Base-by-base conservation (phyloP, 1,284 basidiomycete species). In the Papiliotrema terrestris region DNA sequence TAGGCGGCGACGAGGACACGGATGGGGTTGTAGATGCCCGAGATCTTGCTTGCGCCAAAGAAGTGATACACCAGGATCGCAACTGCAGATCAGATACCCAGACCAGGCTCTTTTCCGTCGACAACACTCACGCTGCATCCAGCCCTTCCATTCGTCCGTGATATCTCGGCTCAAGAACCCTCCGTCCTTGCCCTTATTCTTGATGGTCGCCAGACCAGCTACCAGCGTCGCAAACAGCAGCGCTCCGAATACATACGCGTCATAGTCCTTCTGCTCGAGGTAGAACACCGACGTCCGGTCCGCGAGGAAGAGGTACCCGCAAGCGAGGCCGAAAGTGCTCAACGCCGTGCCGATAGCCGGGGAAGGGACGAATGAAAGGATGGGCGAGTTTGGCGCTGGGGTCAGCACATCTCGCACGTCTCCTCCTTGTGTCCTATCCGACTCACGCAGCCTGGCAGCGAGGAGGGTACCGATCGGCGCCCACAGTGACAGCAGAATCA, bases 121-220 rank as follows among this genome's bases (percentile, higher is more conserved):
- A 15, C 11, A 44, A 19, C 19, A 49, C 86, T 56, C 69, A 90
- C 89, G 81, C 78, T 94, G 91, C 91, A 95, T 95, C 91, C 91
- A 94, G 1, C 91, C 91, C 73, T 94, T 94, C 89, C 89, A 92
- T 75, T 95, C 91, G 66, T 95, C 90, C 0, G 90, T 93, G 73
- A 94, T 89, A 51, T 92, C 89, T 51, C 91, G 81, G 67, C 91
- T 93, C 62, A 94, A 78, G 74, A 92, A 89, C 0, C 91, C 91
- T 47, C 88, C 76, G 69, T 94, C 90, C 64, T 88, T 89, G 52
- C 79, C 79, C 25, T 72, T 64, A 22, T 82, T 83, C 68, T 84
- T 85, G 56, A 88, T 76, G 0, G 86, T 89, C 8, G 73, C 75
- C 38, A 91, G 67, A 8, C 90, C 91, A 11, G 80, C 74, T 11